These are phyloP conservation scores for Picochlorum sp. DNA, from an alignment of 139 green algal species.

Conservation along the genomic window DNA sequence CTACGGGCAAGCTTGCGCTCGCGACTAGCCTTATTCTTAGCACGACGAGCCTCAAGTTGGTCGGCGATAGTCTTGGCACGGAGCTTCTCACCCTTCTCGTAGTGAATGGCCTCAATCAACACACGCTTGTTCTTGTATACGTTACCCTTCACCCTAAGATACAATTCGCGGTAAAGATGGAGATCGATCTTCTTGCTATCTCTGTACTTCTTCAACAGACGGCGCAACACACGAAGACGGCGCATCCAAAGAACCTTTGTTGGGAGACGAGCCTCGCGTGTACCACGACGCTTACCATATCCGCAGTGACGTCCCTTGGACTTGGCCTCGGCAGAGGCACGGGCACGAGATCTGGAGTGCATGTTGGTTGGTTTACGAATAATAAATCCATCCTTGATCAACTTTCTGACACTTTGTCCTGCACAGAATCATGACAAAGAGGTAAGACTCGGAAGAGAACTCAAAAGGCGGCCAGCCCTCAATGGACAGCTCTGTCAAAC, in stretches of 20 bases:
- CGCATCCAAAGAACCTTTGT: conserved; percentile 19
- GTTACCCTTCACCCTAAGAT: conserved; percentile 95
- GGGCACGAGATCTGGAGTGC: conserved; percentile 84
- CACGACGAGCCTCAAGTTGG: conserved; percentile 93
- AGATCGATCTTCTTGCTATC: conserved; percentile 99
- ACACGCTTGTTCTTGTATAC: conserved; percentile 99
- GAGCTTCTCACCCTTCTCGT: conserved; percentile 97
- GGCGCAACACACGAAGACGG: conserved; percentile 40
- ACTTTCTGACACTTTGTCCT: conserved; percentile 99
- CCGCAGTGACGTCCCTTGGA: conserved; percentile 94
- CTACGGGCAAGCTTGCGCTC: conserved; percentile 87
- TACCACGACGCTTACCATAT: conserved; percentile 97
- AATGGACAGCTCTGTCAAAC: too few relatives aligned
- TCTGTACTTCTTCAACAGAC: conserved; percentile 96
- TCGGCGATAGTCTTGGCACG: conserved; percentile 98
- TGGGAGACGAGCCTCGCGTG: conserved; percentile 71
- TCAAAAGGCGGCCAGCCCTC: too few relatives aligned
- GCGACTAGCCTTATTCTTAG: conserved; percentile 92
- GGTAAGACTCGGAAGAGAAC: not conserved
- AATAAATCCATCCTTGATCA: conserved; percentile 98
- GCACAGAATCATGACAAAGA: conserved; percentile 18
- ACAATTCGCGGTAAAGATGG: conserved; percentile 96
- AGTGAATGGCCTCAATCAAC: conserved; percentile 99
- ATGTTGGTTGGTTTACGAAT: conserved; percentile 95
- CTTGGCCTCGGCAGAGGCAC: conserved; percentile 83